phyloP scores from a whole-genome alignment of 371 early-diverging fungal species.

The Mortierella polycephala region DNA sequence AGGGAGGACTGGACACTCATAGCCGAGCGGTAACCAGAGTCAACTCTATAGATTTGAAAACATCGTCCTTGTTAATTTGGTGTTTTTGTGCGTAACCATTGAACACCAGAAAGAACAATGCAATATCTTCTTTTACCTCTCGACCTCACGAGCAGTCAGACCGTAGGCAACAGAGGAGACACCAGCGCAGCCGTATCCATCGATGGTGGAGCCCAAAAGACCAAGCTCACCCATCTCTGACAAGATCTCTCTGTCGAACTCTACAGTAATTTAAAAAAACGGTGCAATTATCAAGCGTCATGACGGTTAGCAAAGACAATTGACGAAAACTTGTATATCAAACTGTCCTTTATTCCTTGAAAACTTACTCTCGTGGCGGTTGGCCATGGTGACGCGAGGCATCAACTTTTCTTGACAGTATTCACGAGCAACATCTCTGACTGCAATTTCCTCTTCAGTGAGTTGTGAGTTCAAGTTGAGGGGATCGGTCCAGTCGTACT shows the following conservation, averaged over 20 bases:
- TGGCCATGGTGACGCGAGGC: slow-evolving; percentile 87
- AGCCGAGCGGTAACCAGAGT: slow-evolving; percentile 96
- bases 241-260: slow-evolving; percentile 92
- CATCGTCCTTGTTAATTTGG: not conserved
- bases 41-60: slow-evolving; percentile 70
- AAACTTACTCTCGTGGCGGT: slow-evolving; percentile 84
- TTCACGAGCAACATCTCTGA: slow-evolving; percentile 86
- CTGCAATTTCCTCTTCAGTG: slow-evolving; percentile 89
- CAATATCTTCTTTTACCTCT: slow-evolving; percentile 64
- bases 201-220: slow-evolving; percentile 93
- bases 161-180: slow-evolving; percentile 98
- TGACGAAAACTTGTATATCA: not conserved
- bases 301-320: not conserved
- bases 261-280: slow-evolving; percentile 42
- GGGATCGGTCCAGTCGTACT: slow-evolving; percentile 96
- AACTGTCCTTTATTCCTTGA: not conserved
- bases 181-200: slow-evolving; percentile 98
- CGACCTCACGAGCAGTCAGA: slow-evolving; percentile 95
- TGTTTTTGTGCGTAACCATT: not conserved
- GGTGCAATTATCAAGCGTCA: too few species aligned
- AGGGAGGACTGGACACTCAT: slow-evolving; percentile 98
- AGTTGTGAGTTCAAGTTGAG: slow-evolving; percentile 85
- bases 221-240: slow-evolving; percentile 96
- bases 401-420: slow-evolving; percentile 92
- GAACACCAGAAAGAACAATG: slow-evolving; percentile 1